phyloP scores from a whole-genome alignment of 208 protist species.

The Trypanosomatidae sp. region DNA sequence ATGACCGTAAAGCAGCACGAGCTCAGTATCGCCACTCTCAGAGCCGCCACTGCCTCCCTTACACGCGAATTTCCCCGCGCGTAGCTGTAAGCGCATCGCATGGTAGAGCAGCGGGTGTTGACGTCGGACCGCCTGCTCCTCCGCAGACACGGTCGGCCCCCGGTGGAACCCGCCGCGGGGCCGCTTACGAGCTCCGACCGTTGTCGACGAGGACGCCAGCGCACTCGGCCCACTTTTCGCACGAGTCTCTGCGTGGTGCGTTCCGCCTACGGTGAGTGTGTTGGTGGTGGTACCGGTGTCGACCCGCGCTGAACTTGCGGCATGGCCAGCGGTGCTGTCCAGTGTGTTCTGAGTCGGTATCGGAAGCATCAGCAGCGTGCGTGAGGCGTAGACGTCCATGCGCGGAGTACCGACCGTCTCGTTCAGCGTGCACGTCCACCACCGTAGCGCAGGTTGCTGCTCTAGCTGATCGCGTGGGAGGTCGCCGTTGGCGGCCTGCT shows the following conservation, averaged over 20 bases:
- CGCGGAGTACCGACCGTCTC: conserved; percentile 14
- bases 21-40: conserved; percentile 3
- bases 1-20: conserved; percentile 15
- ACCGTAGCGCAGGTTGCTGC: conserved; percentile 2
- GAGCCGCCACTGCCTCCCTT: neutral
- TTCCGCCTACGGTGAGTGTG: neutral
- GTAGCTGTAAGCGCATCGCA: conserved; percentile 7
- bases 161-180: neutral
- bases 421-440: conserved; percentile 19
- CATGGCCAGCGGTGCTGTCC: conserved; percentile 5
- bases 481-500: neutral
- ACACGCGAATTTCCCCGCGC: neutral
- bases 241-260: neutral
- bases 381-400: conserved; percentile 19
- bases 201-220: neutral
- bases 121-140: conserved; percentile 18
- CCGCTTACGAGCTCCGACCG: neutral
- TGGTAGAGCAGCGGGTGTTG: conserved; percentile 18
- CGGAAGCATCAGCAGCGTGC: conserved; percentile 32
- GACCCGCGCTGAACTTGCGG: neutral
- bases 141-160: neutral
- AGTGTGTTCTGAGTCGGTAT: conserved; percentile 19
- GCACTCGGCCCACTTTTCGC: neutral
- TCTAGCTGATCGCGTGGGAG: neutral
- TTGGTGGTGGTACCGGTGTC: neutral